These are phyloP conservation scores for Sequoia sempervirens DNA, from an alignment of 75 land plant species.

Conservation along the genomic window DNA sequence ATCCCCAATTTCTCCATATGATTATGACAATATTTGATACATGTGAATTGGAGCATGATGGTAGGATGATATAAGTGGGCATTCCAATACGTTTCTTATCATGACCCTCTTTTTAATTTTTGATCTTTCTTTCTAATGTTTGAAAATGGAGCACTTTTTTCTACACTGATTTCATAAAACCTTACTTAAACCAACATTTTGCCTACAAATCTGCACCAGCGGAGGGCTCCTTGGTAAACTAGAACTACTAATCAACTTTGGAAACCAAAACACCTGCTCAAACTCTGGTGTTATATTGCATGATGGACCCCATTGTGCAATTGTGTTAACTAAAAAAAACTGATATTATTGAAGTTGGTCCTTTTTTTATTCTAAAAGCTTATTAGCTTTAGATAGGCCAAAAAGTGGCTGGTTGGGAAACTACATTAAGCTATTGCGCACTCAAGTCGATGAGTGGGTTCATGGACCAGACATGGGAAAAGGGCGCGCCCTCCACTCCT, in stretches of 20 bases:
- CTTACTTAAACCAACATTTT: not conserved
- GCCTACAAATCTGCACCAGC: not conserved
- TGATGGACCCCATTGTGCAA: not conserved
- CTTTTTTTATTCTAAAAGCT: too few species aligned
- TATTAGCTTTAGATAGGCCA: too few species aligned
- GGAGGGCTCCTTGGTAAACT: not conserved
- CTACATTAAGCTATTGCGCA: too few species aligned
- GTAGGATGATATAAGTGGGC: slow-evolving; percentile 3
- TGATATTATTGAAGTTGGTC: too few species aligned
- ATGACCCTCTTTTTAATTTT: not conserved
- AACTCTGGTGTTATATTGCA: too few species aligned
- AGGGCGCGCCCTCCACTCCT: too few species aligned
- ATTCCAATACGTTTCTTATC: slow-evolving; percentile 3
- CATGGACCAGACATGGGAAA: too few species aligned
- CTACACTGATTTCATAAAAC: not conserved
- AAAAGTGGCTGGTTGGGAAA: too few species aligned
- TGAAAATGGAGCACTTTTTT: not conserved
- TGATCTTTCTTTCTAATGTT: too few species aligned
- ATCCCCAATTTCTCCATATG: slow-evolving; percentile 10
- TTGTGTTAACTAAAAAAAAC: too few species aligned
- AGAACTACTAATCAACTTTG: not conserved
- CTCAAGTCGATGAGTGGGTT: too few species aligned
- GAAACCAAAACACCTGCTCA: not conserved
- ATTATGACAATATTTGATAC: not conserved
- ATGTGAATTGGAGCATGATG: not conserved